Conservation (phyloP, 169 alveolate species). For the Plasmodium cynomolgi region DNA sequence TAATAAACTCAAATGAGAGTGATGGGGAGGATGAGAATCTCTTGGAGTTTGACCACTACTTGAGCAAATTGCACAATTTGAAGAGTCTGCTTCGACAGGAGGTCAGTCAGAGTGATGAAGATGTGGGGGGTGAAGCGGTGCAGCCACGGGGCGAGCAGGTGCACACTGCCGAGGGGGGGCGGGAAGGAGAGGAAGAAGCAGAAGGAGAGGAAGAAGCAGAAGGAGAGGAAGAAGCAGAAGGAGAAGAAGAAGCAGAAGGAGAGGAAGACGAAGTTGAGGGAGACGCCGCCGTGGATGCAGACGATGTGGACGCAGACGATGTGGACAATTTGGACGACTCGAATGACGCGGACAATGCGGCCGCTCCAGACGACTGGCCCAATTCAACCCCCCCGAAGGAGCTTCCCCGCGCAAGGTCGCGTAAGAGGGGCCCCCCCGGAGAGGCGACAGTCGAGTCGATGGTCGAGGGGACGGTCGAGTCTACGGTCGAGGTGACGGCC, state of each 20-base stretch:
- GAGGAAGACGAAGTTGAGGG: background rate
- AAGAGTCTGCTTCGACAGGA: conserved; percentile 38
- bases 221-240: background rate
- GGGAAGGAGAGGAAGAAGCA: background rate
- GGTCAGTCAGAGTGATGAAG: conserved; percentile 7
- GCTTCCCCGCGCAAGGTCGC: background rate
- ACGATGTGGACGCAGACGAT: background rate
- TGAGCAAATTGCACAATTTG: conserved; percentile 37
- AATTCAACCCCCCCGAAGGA: background rate
- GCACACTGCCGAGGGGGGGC: background rate
- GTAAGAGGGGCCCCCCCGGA: background rate
- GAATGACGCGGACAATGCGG: background rate
- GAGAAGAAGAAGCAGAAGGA: background rate
- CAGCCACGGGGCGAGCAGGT: background rate
- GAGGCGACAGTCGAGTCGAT: background rate
- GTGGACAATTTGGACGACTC: background rate
- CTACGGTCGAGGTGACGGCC: background rate
- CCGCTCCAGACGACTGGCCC: background rate
- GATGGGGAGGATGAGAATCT: conserved; percentile 25
- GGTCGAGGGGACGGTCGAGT: background rate
- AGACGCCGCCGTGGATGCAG: background rate
- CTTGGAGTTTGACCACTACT: conserved; percentile 30
- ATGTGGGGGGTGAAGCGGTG: background rate
- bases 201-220: background rate
- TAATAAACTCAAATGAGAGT: background rate